Base-by-base conservation (phyloP, 768 basidiomycete species). In the Chalciporus piperatus region DNA sequence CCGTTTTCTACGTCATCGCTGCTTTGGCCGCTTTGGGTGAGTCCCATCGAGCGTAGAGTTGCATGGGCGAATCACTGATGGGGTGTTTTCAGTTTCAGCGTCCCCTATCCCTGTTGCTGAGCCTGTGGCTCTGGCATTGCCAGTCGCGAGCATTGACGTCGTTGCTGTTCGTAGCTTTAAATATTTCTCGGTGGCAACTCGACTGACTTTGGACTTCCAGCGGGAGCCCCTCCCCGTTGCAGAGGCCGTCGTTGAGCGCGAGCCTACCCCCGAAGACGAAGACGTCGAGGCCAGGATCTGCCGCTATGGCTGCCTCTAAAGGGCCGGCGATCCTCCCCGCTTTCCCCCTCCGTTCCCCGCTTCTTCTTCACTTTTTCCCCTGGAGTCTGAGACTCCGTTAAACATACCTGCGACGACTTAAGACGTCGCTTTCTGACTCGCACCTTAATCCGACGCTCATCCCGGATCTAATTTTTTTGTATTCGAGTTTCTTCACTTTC, bases 1-100 rank as follows among this genome's bases (percentile, higher is more conserved):
- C 61, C 0, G 7, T 67, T 6, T 45, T 70, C 63, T 69, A 59
- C 56, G 49, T 70, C 54, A 59, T 70, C 9, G 65, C 61, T 20
- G 54, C 53, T 44, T 42, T 69, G 55, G 63, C 52, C 38, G 48
- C 63, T 22, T 45, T 63, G 23, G 57, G 69, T 69, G 23, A 45
- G 69, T 61, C 7, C 3, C 19, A 16, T 41, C 7, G 11, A 1
- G 25, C 19, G 1, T 14, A 14, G 38, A 1, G 5, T 44, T 10
- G 7, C 11, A 41, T 14, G 25, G 23, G 6, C 40, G 16, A 17
- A 30, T 13, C 1, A 33, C 44, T 56, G 55, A 28, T 55, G 6
- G 13, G 8, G 33, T 16, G 2, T 1, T 30, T 57, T 27, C 47
- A 70, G 67, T 55, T n/a, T 52, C 42, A 13, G 61, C 67, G 7